Evolutionary conservation across 768 basidiomycete species (phyloP), one percentile per base, ranked within the genome.

Genomic region (Pleurotus tuber-regium): DNA sequence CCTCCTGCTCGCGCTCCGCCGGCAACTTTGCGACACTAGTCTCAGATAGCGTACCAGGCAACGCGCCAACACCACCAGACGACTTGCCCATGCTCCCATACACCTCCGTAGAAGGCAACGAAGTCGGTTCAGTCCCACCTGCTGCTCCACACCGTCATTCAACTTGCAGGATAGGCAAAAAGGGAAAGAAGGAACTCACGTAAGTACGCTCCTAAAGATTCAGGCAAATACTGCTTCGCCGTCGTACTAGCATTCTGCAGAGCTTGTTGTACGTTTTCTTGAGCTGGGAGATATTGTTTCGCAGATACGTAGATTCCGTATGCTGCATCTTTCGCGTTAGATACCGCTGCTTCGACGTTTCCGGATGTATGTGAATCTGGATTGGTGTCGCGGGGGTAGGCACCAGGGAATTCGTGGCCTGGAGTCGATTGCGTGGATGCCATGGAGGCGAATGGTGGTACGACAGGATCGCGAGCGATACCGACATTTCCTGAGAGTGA

Each of bases 11-110:
- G 14, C 75, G 67, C 47, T 81, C 78, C 11, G 79, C 74, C 2
- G 80, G 82, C 1, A 80, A 62, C 39, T 70, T 68, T 4, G 78
- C 75, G 4, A 82, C 76, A 3, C 68, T 72, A 8, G 67, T 61
- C 56, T 83, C 80, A 21, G 66, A 68, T 10, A 62, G 51, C 24
- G 63, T 65, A 12, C 79, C 81, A 0, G 80, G 79, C 11, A 82
- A 70, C 0, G 78, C 70, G 7, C 79, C 79, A 1, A 76, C 73
- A 12, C 80, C 82, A 4, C 61, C 66, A 1, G 56, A 52, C 23
- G 48, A 53, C 33, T 55, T 56, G 14, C 59, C 51, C 28, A 41
- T 25, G 8, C 49, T 43, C 5, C 50, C 54, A 28, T 46, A 38
- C 16, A 25, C 29, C 24, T 52, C 54, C 5, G 35, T 28, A 1